Percentiles rank a stretch among this genome's conserved stretches.
Evolutionary conservation across 768 basidiomycete genomes (phyloP).

Genomic region (Podaxis mareebaensis): DNA sequence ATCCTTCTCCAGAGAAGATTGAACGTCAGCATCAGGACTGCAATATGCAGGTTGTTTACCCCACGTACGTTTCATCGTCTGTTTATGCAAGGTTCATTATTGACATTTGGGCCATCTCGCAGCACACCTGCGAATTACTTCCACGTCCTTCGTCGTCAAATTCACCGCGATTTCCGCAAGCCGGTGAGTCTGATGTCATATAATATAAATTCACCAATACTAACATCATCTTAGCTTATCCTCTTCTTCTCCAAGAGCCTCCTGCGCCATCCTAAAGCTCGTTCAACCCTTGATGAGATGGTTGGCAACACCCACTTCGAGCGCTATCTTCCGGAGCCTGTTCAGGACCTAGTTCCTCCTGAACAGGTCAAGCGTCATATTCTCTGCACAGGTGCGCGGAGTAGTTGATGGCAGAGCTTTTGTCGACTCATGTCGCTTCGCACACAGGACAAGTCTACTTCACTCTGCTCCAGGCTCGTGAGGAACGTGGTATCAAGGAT

Average conservation of each 20-base stretch:
- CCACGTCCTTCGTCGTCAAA: constrained; percentile 96
- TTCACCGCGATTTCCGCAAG: constrained; percentile 97
- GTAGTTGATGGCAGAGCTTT: not conserved
- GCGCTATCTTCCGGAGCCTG: constrained; percentile 87
- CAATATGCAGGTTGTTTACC: constrained; percentile 99
- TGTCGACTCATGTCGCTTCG: constrained; percentile 9
- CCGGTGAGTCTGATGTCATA: constrained; percentile 53
- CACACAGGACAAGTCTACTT: constrained; percentile 90
- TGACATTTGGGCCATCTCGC: not conserved
- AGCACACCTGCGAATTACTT: constrained; percentile 97
- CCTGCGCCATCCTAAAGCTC: constrained; percentile 90
- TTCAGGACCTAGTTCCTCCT: constrained; percentile 71
- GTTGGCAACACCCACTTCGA: constrained; percentile 87
- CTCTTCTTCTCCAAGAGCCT: constrained; percentile 97
- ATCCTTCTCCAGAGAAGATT: constrained; percentile 85
- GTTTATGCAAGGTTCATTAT: not conserved
- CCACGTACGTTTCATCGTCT: constrained; percentile 60
- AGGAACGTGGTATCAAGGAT: constrained; percentile 88
- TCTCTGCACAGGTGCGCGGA: constrained; percentile 69
- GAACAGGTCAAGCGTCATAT: constrained; percentile 92
- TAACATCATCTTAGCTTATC: constrained; percentile 58
- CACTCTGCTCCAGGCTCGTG: constrained; percentile 84
- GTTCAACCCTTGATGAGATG: constrained; percentile 88
- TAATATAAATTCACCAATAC: not conserved
- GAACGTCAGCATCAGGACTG: constrained; percentile 98